These are phyloP conservation scores for Penicillium paradoxum DNA, from an alignment of 495 filamentous ascomycete species.

Conservation along the genomic window DNA sequence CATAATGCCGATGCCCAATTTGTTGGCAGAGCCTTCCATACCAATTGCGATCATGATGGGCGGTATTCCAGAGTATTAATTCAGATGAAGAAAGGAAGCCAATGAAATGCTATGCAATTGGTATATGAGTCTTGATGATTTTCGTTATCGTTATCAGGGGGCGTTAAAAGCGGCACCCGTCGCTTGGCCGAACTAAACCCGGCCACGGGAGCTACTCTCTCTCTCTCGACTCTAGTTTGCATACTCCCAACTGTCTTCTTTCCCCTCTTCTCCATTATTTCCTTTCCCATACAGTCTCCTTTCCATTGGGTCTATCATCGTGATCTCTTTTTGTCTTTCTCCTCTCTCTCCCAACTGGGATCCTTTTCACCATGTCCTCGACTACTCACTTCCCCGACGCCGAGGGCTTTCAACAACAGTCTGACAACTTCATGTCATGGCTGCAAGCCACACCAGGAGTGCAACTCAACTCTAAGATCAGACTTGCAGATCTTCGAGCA, in stretches of 20 bases:
- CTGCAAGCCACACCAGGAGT: constrained; percentile 47
- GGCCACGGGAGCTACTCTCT: constrained; percentile 7
- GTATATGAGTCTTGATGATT: background rate
- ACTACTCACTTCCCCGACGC: constrained; percentile 35
- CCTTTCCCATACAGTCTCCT: constrained; percentile 7
- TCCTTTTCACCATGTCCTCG: constrained; percentile 31
- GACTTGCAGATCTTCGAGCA: constrained; percentile 49
- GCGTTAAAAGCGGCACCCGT: constrained; percentile 21
- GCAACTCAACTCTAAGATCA: constrained; percentile 50
- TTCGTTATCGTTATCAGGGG: constrained; percentile 24
- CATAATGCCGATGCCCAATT: constrained; percentile 92
- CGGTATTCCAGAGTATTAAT: background rate
- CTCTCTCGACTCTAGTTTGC: constrained; percentile 7
- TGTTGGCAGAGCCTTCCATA: constrained; percentile 96
- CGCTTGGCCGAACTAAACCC: constrained; percentile 24
- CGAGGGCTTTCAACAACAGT: constrained; percentile 43
- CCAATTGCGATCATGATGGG: constrained; percentile 75
- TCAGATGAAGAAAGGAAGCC: background rate
- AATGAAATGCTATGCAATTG: background rate
- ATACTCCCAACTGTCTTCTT: constrained; percentile 12
- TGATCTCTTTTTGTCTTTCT: background rate
- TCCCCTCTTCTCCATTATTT: constrained; percentile 16
- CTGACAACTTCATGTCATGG: constrained; percentile 52
- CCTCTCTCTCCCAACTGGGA: constrained; percentile 5
- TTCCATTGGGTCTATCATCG: background rate